Evolutionary conservation across 2,329 filamentous ascomycete species (phyloP), one percentile per base, ranked within the genome.

Genomic region (Aspergillus cejpii): DNA sequence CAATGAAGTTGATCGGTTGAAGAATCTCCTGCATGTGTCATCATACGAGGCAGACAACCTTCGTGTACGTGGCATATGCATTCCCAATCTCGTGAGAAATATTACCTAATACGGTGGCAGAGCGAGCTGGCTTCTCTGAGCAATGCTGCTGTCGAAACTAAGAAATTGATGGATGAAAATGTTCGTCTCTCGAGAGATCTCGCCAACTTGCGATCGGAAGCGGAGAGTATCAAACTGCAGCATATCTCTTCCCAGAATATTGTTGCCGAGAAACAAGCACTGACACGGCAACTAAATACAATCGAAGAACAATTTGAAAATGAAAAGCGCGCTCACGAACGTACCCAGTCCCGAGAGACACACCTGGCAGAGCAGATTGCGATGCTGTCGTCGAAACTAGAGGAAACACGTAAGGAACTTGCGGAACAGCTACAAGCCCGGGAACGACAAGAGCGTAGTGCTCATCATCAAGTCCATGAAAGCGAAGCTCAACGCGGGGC

Each of bases 301-400:
- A 66, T 90, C 2, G 85, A 94, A 63, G 81, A 87, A 34, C 85
- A 94, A 56, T 74, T 95, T 2, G 87, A 90, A 52, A 87, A 85
- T 53, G 87, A 92, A 62, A 91, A 81, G 63, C 78, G 81, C n/a
- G 76, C 81, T 2, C 73, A 78, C 6, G 78, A 83, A 53, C 78
- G 82, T 41, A 76, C 76, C 67, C 54, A 71, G 69, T 43, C 52
- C 12, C 61, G 60, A 47, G 53, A 53, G 34, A 45, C 63, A 54
- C 59, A 71, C 52, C 60, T 55, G 50, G 57, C 41, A 61, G 65
- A 70, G 33, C 66, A 73, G 37, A 64, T 67, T 24, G 62, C 67
- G 14, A 61, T 62, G 15, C 56, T 71, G 1, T 62, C 67, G 39
- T 56, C 62, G 5, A 66, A 73, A 43, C 53, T 75, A 1, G 71